These are phyloP conservation scores for Helenozyma baotianmanensis DNA, from an alignment of 805 yeast species.

Conservation along the genomic window DNA sequence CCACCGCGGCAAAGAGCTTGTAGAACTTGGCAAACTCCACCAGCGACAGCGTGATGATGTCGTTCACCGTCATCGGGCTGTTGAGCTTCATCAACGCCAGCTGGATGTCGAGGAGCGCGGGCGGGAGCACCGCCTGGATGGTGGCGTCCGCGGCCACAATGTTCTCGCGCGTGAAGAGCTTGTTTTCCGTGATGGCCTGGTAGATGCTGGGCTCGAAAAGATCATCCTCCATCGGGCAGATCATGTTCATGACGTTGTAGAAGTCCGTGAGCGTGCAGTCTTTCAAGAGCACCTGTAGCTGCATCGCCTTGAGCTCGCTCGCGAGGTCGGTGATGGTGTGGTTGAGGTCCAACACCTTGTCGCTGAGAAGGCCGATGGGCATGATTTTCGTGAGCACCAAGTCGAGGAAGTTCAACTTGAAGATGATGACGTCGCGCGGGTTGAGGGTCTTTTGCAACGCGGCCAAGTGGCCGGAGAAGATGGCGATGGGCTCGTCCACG, in stretches of 20 bases:
- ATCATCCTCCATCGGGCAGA: slow-evolving; percentile 60
- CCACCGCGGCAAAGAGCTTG: slow-evolving; percentile 33
- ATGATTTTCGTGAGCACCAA: slow-evolving; percentile 51
- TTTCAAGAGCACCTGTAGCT: slow-evolving; percentile 44
- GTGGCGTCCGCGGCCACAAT: slow-evolving; percentile 40
- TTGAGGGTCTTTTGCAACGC: slow-evolving; percentile 22
- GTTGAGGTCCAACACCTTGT: slow-evolving; percentile 32
- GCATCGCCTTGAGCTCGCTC: slow-evolving; percentile 38
- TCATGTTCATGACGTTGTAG: slow-evolving; percentile 64
- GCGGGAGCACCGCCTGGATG: slow-evolving; percentile 52
- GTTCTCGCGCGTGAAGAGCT: slow-evolving; percentile 43
- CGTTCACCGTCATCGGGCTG: slow-evolving; percentile 59
- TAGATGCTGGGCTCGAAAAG: slow-evolving; percentile 59
- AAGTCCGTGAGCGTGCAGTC: slow-evolving; percentile 55
- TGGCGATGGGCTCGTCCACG: slow-evolving; percentile 43
- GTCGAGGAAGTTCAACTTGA: slow-evolving; percentile 58
- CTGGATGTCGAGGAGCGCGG: slow-evolving; percentile 57
- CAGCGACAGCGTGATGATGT: slow-evolving; percentile 48
- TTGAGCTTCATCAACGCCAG: slow-evolving; percentile 53
- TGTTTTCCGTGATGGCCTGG: slow-evolving; percentile 60
- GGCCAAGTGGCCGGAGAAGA: slow-evolving; percentile 31
- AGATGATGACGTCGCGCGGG: slow-evolving; percentile 37
- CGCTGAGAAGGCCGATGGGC: slow-evolving; percentile 37
- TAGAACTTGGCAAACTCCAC: slow-evolving; percentile 47
- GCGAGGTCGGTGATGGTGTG: slow-evolving; percentile 31